These are phyloP conservation scores for Saccharomyces mikatae DNA, from an alignment of 805 yeast genomes.

Conservation along the genomic window DNA sequence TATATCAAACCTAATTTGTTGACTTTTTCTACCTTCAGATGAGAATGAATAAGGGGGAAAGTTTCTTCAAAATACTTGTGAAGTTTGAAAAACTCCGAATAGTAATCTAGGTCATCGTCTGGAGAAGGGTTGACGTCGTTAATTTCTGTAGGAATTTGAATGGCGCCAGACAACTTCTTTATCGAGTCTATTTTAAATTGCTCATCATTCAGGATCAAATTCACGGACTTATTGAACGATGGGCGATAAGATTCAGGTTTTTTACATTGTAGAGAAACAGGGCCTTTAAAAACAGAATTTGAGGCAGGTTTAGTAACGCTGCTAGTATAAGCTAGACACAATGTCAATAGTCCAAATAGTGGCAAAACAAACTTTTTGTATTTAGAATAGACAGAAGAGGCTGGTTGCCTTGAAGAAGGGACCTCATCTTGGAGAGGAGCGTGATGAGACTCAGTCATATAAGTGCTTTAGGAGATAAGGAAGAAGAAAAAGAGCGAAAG, in stretches of 20 bases:
- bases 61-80: slow-evolving; percentile 45
- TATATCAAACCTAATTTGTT: slow-evolving; percentile 57
- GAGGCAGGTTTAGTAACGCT: not conserved
- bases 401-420: not conserved
- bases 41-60: slow-evolving; percentile 46
- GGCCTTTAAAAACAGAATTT: not conserved
- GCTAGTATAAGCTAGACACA: not conserved
- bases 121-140: slow-evolving; percentile 41
- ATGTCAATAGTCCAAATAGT: not conserved
- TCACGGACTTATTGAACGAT: slow-evolving; percentile 3
- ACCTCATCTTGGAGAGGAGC: not conserved
- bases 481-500: not conserved
- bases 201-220: slow-evolving; percentile 18
- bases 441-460: not conserved
- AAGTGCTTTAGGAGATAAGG: not conserved
- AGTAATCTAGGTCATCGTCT: slow-evolving; percentile 43
- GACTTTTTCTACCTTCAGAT: slow-evolving; percentile 45
- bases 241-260: slow-evolving; percentile 1
- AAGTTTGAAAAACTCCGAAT: slow-evolving; percentile 34
- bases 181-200: slow-evolving; percentile 33
- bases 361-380: not conserved
- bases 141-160: slow-evolving; percentile 52
- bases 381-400: not conserved
- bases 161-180: slow-evolving; percentile 42
- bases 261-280: not conserved